These are phyloP conservation scores for Paraphaeosphaeria sporulosa DNA, from an alignment of 2,329 filamentous ascomycete genomes.

Conservation along the genomic window DNA sequence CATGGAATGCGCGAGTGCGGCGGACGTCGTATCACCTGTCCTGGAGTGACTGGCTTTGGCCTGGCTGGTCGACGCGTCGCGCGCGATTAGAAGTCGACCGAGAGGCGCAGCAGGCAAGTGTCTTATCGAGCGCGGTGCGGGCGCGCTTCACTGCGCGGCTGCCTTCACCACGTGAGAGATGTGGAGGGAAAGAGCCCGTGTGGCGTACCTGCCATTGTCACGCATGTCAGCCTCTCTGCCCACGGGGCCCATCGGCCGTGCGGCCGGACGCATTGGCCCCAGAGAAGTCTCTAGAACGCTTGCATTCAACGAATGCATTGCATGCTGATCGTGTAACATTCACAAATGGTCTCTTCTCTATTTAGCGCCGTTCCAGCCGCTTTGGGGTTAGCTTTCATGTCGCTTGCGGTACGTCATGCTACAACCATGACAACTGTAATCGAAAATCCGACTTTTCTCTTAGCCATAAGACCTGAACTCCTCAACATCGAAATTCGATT, in stretches of 20 bases:
- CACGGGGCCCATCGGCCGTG: neutral
- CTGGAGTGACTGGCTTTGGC: neutral
- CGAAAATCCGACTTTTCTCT: neutral
- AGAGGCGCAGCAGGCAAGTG: neutral
- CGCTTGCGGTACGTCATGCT: conserved; percentile 2
- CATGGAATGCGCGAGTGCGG: neutral
- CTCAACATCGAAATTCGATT: neutral
- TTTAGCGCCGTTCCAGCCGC: neutral
- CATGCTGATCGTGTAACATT: neutral
- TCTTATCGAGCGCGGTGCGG: neutral
- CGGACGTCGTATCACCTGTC: neutral
- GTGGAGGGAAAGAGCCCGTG: neutral
- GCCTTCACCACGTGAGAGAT: neutral
- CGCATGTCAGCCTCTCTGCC: neutral
- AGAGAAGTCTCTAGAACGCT: neutral
- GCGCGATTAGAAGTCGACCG: neutral
- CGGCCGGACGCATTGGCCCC: neutral
- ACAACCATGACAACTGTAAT: neutral
- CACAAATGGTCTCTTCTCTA: neutral
- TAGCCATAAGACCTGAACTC: neutral
- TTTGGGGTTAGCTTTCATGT: conserved; percentile 2
- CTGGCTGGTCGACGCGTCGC: neutral
- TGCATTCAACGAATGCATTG: neutral
- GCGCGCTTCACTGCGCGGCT: neutral
- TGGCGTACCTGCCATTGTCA: neutral